Base-by-base conservation (phyloP, 805 yeast species). In the Schwanniomyces polymorphus region DNA sequence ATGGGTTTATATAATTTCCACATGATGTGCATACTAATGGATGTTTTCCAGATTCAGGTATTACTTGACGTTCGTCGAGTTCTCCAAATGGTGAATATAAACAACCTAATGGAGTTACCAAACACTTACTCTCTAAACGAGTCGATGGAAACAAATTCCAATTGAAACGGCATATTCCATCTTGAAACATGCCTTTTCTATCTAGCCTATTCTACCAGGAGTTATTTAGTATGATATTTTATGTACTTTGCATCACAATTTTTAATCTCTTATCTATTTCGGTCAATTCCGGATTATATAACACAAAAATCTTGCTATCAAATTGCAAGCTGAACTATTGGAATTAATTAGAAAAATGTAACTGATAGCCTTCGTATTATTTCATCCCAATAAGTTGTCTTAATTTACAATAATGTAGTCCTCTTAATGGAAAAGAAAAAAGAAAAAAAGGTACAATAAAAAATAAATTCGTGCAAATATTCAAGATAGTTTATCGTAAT, bases 101-200 rank as follows among this genome's bases (percentile, higher is more conserved):
- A 49, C 75, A 70, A 9, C 74, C 77, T 33, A 71, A 33, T 2
- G 76, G 76, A 2, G 68, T 56, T 51, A 61, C 56, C 42, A 69
- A 46, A 26, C 54, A 62, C 2, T 63, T 55, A 4, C 62, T 64
- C 47, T 72, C 77, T 5, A 70, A 54, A 37, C 70, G 61, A 1
- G 75, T 70, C 16, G 68, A 59, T 1, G 77, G 76, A 51, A 72
- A 65, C 9, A 69, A 55, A 65, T 87, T 85, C 92, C 92, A 87
- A 57, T 86, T 81, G 72, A 87, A 85, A 48, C 88, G 39, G 11
- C 27, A 37, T 11, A 10, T 31, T 14, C 17, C 35, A 5, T 31
- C 17, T 9, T 31, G 10, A 5, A 2, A 7, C 35, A 31, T 31
- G 4, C 7, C 17, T 6, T 14, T 7, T 16, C 14, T 6, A 4